These are phyloP conservation scores for Boechera divaricarpa DNA, from an alignment of 345 rosid species.

Conservation along the genomic window DNA sequence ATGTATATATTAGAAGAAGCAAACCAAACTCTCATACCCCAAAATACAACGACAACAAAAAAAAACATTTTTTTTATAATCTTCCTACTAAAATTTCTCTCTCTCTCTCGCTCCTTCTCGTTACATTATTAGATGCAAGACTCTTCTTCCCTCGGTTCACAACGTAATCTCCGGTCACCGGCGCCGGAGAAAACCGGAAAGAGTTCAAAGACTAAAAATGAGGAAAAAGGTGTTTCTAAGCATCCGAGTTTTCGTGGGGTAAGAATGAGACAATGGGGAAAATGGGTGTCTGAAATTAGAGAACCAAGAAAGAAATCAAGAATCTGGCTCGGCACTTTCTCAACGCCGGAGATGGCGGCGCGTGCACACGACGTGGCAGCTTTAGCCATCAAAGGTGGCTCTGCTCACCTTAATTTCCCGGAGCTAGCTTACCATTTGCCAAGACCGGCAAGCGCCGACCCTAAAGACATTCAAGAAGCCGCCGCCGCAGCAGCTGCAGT, in stretches of 20 bases:
- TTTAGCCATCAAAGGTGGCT: slow-evolving; percentile 71
- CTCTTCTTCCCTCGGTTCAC: neutral
- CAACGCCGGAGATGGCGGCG: slow-evolving; percentile 95
- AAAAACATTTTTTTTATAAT: neutral
- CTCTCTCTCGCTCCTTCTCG: neutral
- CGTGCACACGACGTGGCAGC: slow-evolving; percentile 96
- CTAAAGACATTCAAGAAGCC: slow-evolving; percentile 85
- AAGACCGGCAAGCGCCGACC: slow-evolving; percentile 65
- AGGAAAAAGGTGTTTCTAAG: slow-evolving; percentile 35
- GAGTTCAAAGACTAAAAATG: slow-evolving; percentile 17
- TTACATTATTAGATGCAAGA: slow-evolving; percentile 39
- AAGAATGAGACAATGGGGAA: slow-evolving; percentile 93
- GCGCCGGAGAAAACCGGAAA: slow-evolving; percentile 25
- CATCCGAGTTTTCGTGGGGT: slow-evolving; percentile 76
- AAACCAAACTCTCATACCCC: slow-evolving; percentile 26
- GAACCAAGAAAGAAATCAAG: slow-evolving; percentile 93
- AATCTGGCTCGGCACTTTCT: slow-evolving; percentile 91
- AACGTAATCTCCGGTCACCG: slow-evolving; percentile 38
- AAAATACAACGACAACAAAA: slow-evolving; percentile 23
- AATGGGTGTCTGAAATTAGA: slow-evolving; percentile 94
- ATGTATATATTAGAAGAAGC: slow-evolving; percentile 41
- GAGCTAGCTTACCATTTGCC: slow-evolving; percentile 67
- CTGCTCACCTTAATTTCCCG: slow-evolving; percentile 84
- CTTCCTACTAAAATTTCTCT: slow-evolving; percentile 12
- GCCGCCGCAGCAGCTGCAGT: slow-evolving; percentile 84